Percentiles rank a stretch among this genome's conserved stretches.
Evolutionary conservation across 257 asterid species (phyloP).

Genomic region (Paraleonurus japonicus): DNA sequence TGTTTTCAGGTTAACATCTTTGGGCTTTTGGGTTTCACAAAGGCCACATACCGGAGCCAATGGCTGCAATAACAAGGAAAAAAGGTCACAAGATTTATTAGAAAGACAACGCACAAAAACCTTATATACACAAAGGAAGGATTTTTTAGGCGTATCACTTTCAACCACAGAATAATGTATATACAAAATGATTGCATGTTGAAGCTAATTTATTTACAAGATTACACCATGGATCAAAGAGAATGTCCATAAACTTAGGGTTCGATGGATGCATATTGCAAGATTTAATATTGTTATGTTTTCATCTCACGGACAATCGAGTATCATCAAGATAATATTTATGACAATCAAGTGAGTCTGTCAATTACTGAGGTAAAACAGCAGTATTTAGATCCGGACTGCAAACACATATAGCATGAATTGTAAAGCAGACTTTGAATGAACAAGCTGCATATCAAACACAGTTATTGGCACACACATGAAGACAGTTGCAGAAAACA

Average conservation of each 20-base stretch:
- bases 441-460: neutral
- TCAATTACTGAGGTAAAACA: neutral
- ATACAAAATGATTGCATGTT: neutral
- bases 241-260: neutral
- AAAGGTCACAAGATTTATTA: conserved; percentile 4
- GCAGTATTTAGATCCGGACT: neutral
- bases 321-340: neutral
- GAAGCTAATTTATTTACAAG: neutral
- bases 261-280: neutral
- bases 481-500: neutral
- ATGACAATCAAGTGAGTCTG: neutral
- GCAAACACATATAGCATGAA: conserved; percentile 5
- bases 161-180: neutral
- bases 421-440: neutral
- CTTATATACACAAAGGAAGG: neutral
- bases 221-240: neutral
- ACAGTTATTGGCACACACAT: neutral
- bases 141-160: neutral
- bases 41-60: conserved; percentile 78
- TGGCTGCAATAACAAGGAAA: conserved; percentile 46
- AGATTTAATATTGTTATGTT: neutral
- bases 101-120: neutral
- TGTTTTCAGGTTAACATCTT: conserved; percentile 35
- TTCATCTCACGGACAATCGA: neutral
- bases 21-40: conserved; percentile 59